A percentile compares a stretch with the other conserved stretches of the same genome.
phyloP scores from a whole-genome alignment of 2,329 filamentous ascomycete genomes.

The Scytalidium lignicola region DNA sequence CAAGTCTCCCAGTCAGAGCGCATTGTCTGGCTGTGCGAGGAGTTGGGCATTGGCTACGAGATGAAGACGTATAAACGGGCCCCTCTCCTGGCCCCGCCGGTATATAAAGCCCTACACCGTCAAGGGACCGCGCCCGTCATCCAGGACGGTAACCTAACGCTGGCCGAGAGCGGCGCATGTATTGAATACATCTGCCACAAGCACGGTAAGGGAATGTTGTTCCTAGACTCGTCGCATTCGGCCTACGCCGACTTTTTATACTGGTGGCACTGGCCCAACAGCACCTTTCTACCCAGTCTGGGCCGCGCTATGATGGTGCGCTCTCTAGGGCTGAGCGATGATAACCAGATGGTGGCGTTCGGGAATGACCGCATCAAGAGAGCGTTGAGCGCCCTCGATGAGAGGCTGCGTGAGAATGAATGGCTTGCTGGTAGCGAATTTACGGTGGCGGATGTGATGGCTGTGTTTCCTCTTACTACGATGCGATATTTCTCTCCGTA shows the following conservation, averaged over 20 bases:
- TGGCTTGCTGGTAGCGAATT: slow-evolving; percentile 59
- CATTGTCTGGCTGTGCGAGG: slow-evolving; percentile 60
- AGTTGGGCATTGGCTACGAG: slow-evolving; percentile 51
- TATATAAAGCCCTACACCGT: slow-evolving; percentile 40
- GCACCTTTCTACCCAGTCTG: slow-evolving; percentile 36
- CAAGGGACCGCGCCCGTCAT: slow-evolving; percentile 56
- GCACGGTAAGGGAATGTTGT: slow-evolving; percentile 45
- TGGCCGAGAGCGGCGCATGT: slow-evolving; percentile 56
- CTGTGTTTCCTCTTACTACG: slow-evolving; percentile 55
- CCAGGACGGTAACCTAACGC: slow-evolving; percentile 46
- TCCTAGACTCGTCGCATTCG: slow-evolving; percentile 37
- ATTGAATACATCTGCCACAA: slow-evolving; percentile 56
- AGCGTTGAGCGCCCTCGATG: slow-evolving; percentile 42
- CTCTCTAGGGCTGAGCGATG: slow-evolving; percentile 3
- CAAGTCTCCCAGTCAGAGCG: slow-evolving; percentile 57
- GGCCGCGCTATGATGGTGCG: background rate
- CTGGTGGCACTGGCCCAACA: slow-evolving; percentile 57
- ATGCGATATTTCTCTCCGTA: slow-evolving; percentile 47
- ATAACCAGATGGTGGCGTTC: slow-evolving; percentile 30
- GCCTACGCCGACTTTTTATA: slow-evolving; percentile 58
- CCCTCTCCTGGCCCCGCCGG: slow-evolving; percentile 32
- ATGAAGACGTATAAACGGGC: slow-evolving; percentile 40
- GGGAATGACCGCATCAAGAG: slow-evolving; percentile 8
- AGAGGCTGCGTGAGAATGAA: slow-evolving; percentile 38
- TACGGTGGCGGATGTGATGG: slow-evolving; percentile 63